Evolutionary conservation across 2,329 filamentous ascomycete genomes (phyloP).

Genomic region (Alternaria triticimaculans): DNA sequence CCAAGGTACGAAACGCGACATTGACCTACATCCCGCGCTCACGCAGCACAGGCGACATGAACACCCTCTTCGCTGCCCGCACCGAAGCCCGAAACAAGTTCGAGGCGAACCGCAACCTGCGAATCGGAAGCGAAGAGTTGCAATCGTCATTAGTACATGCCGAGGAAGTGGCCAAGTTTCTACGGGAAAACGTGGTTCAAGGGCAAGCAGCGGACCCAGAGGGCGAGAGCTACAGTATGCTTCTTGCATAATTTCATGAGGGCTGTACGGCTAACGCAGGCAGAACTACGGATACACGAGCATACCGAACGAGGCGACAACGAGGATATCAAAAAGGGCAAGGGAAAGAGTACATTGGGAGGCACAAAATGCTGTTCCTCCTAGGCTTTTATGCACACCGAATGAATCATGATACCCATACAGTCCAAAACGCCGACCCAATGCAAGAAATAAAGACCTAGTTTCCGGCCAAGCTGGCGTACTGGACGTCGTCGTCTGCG

Average conservation of each 20-base stretch:
- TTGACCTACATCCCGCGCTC: neutral
- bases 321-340: constrained; percentile 77
- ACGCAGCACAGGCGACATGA: constrained; percentile 67
- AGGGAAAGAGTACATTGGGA: constrained; percentile 51
- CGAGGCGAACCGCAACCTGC: constrained; percentile 67
- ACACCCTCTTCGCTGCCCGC: constrained; percentile 73
- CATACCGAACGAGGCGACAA: constrained; percentile 93
- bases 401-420: constrained; percentile 43
- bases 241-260: neutral
- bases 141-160: constrained; percentile 76
- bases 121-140: constrained; percentile 64
- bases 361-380: constrained; percentile 49
- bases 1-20: constrained; percentile 63
- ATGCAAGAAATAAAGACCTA: constrained; percentile 47
- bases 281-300: constrained; percentile 87
- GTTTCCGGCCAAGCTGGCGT: constrained; percentile 84
- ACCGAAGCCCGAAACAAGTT: constrained; percentile 77
- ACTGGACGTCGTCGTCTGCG: constrained; percentile 76
- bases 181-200: constrained; percentile 88
- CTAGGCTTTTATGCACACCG: constrained; percentile 36
- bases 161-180: constrained; percentile 78
- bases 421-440: constrained; percentile 34
- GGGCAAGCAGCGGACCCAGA: constrained; percentile 64
- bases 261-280: constrained; percentile 18
- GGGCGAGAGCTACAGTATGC: constrained; percentile 64